Percentiles rank a stretch among this genome's conserved stretches.
Evolutionary conservation across 1,139 yeast species (phyloP).

Genomic region (Schwanniomyces etchellsii): DNA sequence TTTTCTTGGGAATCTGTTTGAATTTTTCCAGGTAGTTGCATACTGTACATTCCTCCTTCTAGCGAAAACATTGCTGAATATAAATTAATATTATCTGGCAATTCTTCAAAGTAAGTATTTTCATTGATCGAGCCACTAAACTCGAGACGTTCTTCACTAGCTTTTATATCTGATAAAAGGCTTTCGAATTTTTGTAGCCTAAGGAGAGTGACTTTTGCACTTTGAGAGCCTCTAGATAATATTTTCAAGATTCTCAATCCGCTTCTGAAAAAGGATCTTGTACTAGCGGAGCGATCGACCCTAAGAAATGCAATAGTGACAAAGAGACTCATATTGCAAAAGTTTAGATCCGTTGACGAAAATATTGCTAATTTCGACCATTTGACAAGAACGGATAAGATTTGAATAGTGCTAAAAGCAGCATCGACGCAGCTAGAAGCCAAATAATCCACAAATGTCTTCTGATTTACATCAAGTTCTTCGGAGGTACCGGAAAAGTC

Average conservation of each 20-base stretch:
- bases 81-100: no score
- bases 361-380: conserved; percentile 6
- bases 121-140: no score
- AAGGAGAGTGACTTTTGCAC: conserved; percentile 9
- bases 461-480: conserved; percentile 6
- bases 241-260: conserved; percentile 12
- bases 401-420: conserved; percentile 13
- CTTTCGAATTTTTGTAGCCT: conserved; percentile 1
- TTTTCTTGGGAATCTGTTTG: no score
- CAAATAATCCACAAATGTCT: conserved; percentile 12
- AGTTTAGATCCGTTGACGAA: conserved; percentile 1
- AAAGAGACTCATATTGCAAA: neutral
- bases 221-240: conserved; percentile 13
- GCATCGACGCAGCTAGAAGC: conserved; percentile 15
- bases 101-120: no score
- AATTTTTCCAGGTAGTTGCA: no score
- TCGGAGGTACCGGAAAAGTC: neutral
- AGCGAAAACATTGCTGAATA: no score
- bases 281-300: conserved; percentile 9
- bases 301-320: neutral
- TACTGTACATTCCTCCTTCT: no score
- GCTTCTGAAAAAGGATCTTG: conserved; percentile 11
- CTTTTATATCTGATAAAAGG: no score
- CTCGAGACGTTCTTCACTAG: no score
- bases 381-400: conserved; percentile 11